Conservation (phyloP, 768 basidiomycete genomes). For the Kwoniella pini region DNA sequence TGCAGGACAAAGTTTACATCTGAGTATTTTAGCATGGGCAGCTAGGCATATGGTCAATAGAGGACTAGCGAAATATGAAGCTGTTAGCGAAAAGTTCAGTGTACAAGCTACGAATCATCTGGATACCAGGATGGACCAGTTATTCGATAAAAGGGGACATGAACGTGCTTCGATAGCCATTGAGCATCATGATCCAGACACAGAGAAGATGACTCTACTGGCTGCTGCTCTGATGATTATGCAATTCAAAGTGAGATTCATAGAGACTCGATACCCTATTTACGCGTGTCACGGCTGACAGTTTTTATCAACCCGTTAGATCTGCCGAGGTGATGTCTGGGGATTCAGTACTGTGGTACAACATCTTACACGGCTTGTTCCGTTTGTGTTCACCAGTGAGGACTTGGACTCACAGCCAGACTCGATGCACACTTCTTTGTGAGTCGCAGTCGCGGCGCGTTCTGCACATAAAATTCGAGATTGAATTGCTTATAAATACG, state of each 20-base stretch:
- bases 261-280: too few species aligned
- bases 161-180: not conserved
- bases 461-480: too few species aligned
- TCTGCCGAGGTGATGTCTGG: constrained; percentile 44
- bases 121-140: constrained; percentile 6
- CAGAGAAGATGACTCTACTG: constrained; percentile 36
- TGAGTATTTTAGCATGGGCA: constrained; percentile 37
- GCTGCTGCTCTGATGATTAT: constrained; percentile 40
- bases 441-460: constrained; percentile 1
- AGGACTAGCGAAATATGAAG: constrained; percentile 31
- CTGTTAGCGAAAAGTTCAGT: constrained; percentile 32
- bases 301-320: constrained; percentile 15
- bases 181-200: constrained; percentile 9
- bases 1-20: constrained; percentile 31
- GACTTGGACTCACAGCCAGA: constrained; percentile 11
- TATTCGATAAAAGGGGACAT: constrained; percentile 9
- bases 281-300: not conserved
- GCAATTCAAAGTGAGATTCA: constrained; percentile 43
- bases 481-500: not conserved
- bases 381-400: constrained; percentile 21
- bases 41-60: constrained; percentile 34
- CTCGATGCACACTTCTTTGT: constrained; percentile 36
- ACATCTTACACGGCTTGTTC: constrained; percentile 20
- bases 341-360: constrained; percentile 31
- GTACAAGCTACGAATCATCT: constrained; percentile 24